These are phyloP conservation scores for Calonectria ilicicola DNA, from an alignment of 2,329 filamentous ascomycete genomes.

Conservation along the genomic window DNA sequence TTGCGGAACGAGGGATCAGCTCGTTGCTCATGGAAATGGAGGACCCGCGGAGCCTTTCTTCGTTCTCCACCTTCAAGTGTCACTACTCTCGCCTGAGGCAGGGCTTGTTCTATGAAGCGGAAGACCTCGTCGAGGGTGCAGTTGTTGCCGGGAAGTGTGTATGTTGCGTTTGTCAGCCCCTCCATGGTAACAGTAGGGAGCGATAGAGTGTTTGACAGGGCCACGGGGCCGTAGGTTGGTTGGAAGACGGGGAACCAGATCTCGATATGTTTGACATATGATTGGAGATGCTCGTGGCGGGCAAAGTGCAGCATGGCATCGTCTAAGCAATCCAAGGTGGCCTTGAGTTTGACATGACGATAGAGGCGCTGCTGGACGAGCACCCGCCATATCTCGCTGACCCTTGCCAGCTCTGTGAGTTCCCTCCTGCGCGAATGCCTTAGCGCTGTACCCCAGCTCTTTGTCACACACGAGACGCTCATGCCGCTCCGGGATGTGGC, in stretches of 20 bases:
- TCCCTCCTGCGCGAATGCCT: constrained; percentile 76
- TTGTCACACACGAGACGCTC: constrained; percentile 64
- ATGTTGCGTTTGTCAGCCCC: constrained; percentile 68
- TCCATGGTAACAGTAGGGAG: constrained; percentile 67
- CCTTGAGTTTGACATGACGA: constrained; percentile 81
- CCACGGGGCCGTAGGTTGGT: constrained; percentile 60
- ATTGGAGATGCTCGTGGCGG: constrained; percentile 67
- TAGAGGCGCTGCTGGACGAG: constrained; percentile 80
- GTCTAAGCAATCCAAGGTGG: constrained; percentile 71
- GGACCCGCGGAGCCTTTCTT: constrained; percentile 78
- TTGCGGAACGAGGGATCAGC: constrained; percentile 41
- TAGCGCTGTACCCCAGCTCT: constrained; percentile 73
- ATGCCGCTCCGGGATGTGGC: constrained; percentile 68
- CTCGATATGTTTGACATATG: constrained; percentile 78
- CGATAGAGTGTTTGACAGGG: constrained; percentile 56
- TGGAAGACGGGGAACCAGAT: constrained; percentile 84
- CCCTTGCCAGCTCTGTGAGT: constrained; percentile 74
- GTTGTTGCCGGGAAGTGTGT: constrained; percentile 72
- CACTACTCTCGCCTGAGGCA: constrained; percentile 73
- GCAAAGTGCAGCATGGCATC: constrained; percentile 72
- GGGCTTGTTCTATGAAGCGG: constrained; percentile 67
- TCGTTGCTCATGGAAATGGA: constrained; percentile 46
- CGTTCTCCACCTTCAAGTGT: constrained; percentile 83
- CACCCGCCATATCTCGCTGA: constrained; percentile 72
- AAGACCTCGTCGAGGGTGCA: constrained; percentile 79